Conservation (phyloP, 805 yeast species). For the Clavispora carvajalis region DNA sequence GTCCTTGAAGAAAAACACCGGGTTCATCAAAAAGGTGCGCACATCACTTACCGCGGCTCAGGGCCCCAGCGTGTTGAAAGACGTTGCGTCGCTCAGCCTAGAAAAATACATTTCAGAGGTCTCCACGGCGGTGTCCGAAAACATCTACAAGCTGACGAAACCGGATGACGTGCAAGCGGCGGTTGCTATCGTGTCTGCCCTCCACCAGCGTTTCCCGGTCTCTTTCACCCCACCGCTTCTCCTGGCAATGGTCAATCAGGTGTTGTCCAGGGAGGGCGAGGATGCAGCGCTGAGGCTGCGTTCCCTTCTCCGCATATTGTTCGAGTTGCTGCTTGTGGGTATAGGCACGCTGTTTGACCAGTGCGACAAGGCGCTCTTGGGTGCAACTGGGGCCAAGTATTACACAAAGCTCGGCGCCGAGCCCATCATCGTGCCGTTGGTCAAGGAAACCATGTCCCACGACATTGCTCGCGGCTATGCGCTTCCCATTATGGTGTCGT, state of each 20-base stretch:
- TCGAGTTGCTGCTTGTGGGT: conserved; percentile 11
- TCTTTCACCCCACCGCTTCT: conserved; percentile 9
- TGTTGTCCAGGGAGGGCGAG: conserved; percentile 1
- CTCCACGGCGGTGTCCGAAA: conserved; percentile 57
- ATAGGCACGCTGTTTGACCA: conserved; percentile 9
- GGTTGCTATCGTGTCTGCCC: conserved; percentile 59
- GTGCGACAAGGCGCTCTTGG: conserved; percentile 8
- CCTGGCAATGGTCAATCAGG: conserved; percentile 8
- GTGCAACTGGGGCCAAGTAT: conserved; percentile 6
- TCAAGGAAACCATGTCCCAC: conserved; percentile 26
- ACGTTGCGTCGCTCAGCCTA: conserved; percentile 56
- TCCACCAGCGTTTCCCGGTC: conserved; percentile 68
- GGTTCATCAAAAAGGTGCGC: conserved; percentile 68
- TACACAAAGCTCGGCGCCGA: conserved; percentile 3
- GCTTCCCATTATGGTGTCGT: conserved; percentile 39
- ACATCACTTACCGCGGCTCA: conserved; percentile 52
- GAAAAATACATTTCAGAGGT: conserved; percentile 75
- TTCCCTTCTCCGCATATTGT: conserved; percentile 7
- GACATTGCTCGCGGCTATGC: conserved; percentile 26
- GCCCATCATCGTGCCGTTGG: conserved; percentile 17
- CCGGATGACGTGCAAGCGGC: conserved; percentile 57
- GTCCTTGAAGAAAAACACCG: conserved; percentile 75
- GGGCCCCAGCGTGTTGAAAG: conserved; percentile 45
- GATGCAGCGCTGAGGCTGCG: conserved; percentile 7
- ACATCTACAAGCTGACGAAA: conserved; percentile 47